A percentile compares a stretch with the other conserved stretches of the same genome.
These are phyloP conservation scores for Botrytis byssoidea DNA, from an alignment of 2,329 filamentous ascomycete species.

Conservation along the genomic window DNA sequence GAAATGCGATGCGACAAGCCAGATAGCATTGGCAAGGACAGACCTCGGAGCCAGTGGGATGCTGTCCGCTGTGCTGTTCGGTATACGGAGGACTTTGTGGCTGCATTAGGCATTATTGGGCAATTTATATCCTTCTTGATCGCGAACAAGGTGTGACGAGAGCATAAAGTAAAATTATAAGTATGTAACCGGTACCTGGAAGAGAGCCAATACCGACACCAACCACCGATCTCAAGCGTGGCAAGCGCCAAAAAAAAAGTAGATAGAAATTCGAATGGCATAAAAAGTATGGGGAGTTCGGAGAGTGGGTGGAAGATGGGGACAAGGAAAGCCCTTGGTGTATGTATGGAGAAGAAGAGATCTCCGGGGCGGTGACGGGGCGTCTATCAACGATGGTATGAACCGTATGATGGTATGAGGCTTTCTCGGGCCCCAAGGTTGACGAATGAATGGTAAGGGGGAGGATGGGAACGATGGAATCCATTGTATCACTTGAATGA, in stretches of 20 bases:
- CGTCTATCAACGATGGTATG: not conserved
- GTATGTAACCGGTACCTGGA: not conserved
- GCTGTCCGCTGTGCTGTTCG: constrained; percentile 2
- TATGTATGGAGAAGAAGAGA: constrained; percentile 12
- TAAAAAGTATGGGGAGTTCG: constrained; percentile 1
- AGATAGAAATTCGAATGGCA: not conserved
- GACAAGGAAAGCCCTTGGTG: constrained; percentile 15
- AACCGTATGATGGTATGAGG: not conserved
- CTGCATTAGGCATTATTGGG: constrained; percentile 22
- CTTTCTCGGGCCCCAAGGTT: not conserved
- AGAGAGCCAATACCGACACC: not conserved
- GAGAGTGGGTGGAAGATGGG: constrained; percentile 4
- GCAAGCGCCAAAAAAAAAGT: not conserved
- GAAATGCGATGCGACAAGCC: constrained; percentile 1
- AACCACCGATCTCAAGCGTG: constrained; percentile 6
- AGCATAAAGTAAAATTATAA: not conserved
- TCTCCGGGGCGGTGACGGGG: constrained; percentile 18
- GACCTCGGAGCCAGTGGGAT: constrained; percentile 18
- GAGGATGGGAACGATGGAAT: not conserved
- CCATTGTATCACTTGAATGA: not conserved
- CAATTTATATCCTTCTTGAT: constrained; percentile 10
- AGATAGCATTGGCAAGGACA: constrained; percentile 6
- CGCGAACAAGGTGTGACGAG: constrained; percentile 17
- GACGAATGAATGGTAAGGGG: not conserved
- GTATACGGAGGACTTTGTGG: constrained; percentile 7